Evolutionary conservation across 371 early-diverging fungal species (phyloP), one percentile per base, ranked within the genome.

Genomic region (Mucor lusitanicus): DNA sequence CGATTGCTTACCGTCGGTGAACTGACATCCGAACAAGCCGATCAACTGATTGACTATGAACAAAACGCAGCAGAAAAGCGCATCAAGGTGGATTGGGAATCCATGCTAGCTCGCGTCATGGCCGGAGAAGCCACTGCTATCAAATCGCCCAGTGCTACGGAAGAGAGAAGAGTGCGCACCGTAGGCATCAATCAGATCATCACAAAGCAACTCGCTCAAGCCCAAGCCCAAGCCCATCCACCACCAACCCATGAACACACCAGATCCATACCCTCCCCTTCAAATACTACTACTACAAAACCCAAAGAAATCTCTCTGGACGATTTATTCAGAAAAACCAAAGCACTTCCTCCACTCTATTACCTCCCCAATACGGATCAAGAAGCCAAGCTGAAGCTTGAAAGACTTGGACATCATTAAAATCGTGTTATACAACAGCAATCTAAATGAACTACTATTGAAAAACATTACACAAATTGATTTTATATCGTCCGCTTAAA

Each of bases 11-110:
- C 82, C n/a, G 88, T 85, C 21, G 86, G 85, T 17, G 76, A 79
- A 42, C 75, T 92, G 30, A 87, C 88, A 32, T 64, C 74, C 6
- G 84, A 82, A 25, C 86, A 88, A 27, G 85, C 87, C 44, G 78
- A 83, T 12, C 67, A 67, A 46, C 77, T 88, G 48, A 87, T 92
- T 33, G 86, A 76, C 17, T 81, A 79, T 23, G 90, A 90, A 56
- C 90, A 92, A 55, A 59, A 71, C 5, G 85, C 84, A 35, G 86
- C 82, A 44, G 85, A 86, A 19, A 73, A 75, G 58, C 78, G 82
- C 44, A 64, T 77, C 53, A 61, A 78, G 65, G 44, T 76, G 6
- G 75, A 82, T 42, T 82, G 81, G 79, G 82, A 82, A 59, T 57
- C 64, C 27, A 37, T 58, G 3, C 63, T 82, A 28, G 35, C 65